A percentile compares a stretch with the other conserved stretches of the same genome.
Conservation (phyloP, 768 basidiomycete species). For the Termitomyces titanicus region DNA sequence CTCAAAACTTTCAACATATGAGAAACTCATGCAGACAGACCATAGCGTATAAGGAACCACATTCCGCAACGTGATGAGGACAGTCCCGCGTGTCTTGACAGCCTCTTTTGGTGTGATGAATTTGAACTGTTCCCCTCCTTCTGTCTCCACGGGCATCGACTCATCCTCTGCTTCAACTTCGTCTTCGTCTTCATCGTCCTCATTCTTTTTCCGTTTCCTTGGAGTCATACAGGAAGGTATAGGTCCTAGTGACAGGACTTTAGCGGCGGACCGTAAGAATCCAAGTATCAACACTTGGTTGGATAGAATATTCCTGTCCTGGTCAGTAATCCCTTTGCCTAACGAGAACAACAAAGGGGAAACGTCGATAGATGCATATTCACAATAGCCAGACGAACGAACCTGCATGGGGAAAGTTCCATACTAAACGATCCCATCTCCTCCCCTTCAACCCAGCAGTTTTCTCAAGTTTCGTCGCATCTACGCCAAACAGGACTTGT, state of each 20-base stretch:
- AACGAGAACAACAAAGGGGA: conserved; percentile 6
- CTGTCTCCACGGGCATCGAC: conserved; percentile 17
- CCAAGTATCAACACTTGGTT: conserved; percentile 83
- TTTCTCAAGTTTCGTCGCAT: conserved; percentile 77
- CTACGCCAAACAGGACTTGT: conserved; percentile 74
- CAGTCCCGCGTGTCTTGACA: conserved; percentile 52
- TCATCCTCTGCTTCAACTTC: conserved; percentile 32
- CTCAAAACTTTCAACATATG: not conserved
- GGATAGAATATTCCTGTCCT: conserved; percentile 86
- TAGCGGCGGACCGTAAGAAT: conserved; percentile 73
- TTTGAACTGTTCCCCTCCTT: conserved; percentile 24
- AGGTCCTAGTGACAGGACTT: conserved; percentile 55
- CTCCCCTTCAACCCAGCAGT: conserved; percentile 51
- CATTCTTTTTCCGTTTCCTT: conserved; percentile 42
- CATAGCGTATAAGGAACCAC: conserved; percentile 85
- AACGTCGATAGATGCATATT: not conserved
- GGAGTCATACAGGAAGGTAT: conserved; percentile 38
- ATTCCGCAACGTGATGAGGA: conserved; percentile 86
- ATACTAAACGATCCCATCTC: conserved; percentile 77
- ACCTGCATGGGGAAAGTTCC: conserved; percentile 98
- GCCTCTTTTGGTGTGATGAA: conserved; percentile 14
- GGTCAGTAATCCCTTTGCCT: conserved; percentile 91
- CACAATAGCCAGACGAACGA: not conserved
- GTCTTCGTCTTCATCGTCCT: conserved; percentile 45
- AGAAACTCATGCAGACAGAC: conserved; percentile 34